Evolutionary conservation across 2,329 filamentous ascomycete species (phyloP).

Genomic region (Aspergillus glaucus): DNA sequence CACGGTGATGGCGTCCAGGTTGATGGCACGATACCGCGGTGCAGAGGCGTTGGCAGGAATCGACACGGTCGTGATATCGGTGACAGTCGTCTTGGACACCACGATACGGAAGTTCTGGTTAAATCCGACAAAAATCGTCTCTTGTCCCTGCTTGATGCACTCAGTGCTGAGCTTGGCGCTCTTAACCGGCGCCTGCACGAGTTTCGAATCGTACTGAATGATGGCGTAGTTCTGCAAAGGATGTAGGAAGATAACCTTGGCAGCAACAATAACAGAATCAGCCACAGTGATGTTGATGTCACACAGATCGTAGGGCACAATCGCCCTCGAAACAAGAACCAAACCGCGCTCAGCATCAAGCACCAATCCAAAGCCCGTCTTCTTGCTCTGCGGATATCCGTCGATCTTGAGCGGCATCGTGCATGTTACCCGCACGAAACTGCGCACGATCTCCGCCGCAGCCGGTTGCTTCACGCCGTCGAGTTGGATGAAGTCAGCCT

Average conservation of each 20-base stretch:
- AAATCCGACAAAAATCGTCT: slow-evolving; percentile 96
- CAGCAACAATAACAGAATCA: slow-evolving; percentile 89
- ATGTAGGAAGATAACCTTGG: slow-evolving; percentile 91
- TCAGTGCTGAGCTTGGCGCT: slow-evolving; percentile 76
- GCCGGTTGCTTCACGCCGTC: slow-evolving; percentile 81
- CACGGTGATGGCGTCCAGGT: slow-evolving; percentile 93
- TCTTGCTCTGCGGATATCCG: slow-evolving; percentile 90
- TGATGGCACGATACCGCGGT: slow-evolving; percentile 87
- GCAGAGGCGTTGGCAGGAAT: slow-evolving; percentile 91
- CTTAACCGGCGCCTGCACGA: slow-evolving; percentile 91
- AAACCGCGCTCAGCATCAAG: slow-evolving; percentile 94
- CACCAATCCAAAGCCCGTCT: slow-evolving; percentile 94
- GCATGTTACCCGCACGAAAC: slow-evolving; percentile 88
- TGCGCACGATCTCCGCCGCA: slow-evolving; percentile 87
- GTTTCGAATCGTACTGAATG: slow-evolving; percentile 83
- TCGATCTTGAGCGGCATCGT: slow-evolving; percentile 94
- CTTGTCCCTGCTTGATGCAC: slow-evolving; percentile 83
- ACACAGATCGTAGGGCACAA: slow-evolving; percentile 93
- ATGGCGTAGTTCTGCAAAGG: slow-evolving; percentile 95
- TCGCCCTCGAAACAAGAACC: slow-evolving; percentile 86
- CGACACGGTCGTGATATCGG: slow-evolving; percentile 92
- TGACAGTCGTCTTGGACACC: slow-evolving; percentile 87
- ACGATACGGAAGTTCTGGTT: slow-evolving; percentile 93
- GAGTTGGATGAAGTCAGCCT: slow-evolving; percentile 86
- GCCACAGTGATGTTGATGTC: slow-evolving; percentile 95